Base-by-base conservation (phyloP, 2,329 filamentous ascomycete genomes). In the Aspergillus fructus region DNA sequence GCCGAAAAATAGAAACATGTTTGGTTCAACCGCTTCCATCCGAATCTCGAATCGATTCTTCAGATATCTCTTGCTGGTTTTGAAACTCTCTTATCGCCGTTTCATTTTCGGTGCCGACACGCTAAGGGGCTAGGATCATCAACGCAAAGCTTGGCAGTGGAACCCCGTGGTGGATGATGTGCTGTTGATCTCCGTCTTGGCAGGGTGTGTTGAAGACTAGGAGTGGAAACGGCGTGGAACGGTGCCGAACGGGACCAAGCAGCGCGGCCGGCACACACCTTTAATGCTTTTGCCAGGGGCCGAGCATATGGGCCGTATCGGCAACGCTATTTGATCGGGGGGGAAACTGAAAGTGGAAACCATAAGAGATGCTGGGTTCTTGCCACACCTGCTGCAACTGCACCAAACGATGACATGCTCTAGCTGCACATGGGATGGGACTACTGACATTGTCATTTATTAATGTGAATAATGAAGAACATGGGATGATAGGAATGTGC, bases 81-180 rank as follows among this genome's bases (percentile, higher is more conserved):
- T 27, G 45, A 30, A 47, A 24, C 3, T 33, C 52, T 41, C 43
- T 56, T 55, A 54, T 52, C 53, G 48, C 47, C 21, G 42, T 13
- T 12, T 63, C 48, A 34, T 48, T 34, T 48, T 47, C 34, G 34
- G 21, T 40, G 23, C 3, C 53, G 41, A 42, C 37, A 37, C 13
- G 43, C 46, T 64, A 66, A 62, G 64, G 64, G 64, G 65, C 64
- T 67, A 30, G 51, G 43, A 48, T 11, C 23, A 40, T 33, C 19
- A 43, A 43, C 42, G 49, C 43, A 63, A 68, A 66, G 68, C 69
- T 71, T 71, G 69, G 68, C 69, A 64, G 68, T 64, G 68, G 68
- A 49, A 55, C 24, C 24, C 64, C 53, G 51, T 59, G 52, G 60
- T 60, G 58, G 60, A 66, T 49, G 67, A 66, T 68, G 64, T 61